Evolutionary conservation across 2,329 filamentous ascomycete genomes (phyloP), one percentile per base, ranked within the genome.

Genomic region (Aspergillus udagawae): DNA sequence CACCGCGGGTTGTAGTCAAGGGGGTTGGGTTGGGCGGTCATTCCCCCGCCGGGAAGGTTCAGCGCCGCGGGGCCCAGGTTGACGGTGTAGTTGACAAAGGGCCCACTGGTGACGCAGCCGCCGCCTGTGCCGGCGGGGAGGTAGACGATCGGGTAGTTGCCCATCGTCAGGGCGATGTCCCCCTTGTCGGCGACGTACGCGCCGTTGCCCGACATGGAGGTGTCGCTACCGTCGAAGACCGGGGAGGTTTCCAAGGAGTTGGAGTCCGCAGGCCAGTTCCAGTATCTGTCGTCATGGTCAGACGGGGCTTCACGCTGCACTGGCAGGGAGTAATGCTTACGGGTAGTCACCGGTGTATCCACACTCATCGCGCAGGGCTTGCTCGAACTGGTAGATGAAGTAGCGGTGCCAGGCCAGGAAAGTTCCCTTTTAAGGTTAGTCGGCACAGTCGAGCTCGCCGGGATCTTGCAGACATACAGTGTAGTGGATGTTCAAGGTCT

Each of bases 151-250:
- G 70, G 73, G n/a, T 72, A 60, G 23, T 44, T 42, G 14, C 55
- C 60, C 17, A 64, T 42, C 25, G 20, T 59, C 44, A 63, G 60
- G 53, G 29, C 54, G 14, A 68, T 64, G 28, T 68, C 62, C 25
- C 65, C 20, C 51, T 66, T 63, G 44, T 66, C 56, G 7, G 63
- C 49, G 45, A 75, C 64, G 52, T 69, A 68, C 7, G 58, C 74
- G 3, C 80, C 79, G 61, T 81, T 77, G 10, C 79, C 79, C 4
- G 73, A 73, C 62, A 82, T 71, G 20, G 75, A 79, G 7, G 69
- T 72, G 1, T 72, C 75, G 53, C 73, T 79, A n/a, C 81, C 80
- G 59, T 83, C 79, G 58, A 81, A 82, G 53, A 82, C 67, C 10
- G 79, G 70, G 1, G 78, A 81, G 60, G 67, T 74, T 44, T 70